Evolutionary conservation across 2,329 filamentous ascomycete species (phyloP).

Genomic region (Calonectria crousiana): DNA sequence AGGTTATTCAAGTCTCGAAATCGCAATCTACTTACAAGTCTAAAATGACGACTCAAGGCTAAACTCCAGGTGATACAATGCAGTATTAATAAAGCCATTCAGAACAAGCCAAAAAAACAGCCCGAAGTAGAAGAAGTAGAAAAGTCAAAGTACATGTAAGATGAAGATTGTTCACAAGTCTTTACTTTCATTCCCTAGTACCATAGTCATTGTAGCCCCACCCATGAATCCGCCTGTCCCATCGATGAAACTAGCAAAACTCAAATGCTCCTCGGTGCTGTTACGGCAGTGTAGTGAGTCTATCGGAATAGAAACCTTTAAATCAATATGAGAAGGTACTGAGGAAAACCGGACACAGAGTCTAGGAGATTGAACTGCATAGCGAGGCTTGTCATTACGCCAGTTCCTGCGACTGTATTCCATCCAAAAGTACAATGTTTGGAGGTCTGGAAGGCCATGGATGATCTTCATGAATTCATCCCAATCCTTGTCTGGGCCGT

Average conservation of each 20-base stretch:
- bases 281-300: background rate
- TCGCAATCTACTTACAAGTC: no score
- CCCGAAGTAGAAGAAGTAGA: no score
- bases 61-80: no score
- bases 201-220: background rate
- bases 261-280: background rate
- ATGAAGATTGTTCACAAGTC: no score
- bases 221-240: background rate
- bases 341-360: background rate
- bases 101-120: no score
- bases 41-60: no score
- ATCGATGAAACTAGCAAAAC: background rate
- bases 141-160: no score
- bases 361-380: background rate
- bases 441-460: background rate
- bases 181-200: background rate
- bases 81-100: no score
- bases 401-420: background rate
- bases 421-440: background rate
- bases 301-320: background rate
- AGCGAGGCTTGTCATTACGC: background rate
- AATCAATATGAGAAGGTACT: background rate
- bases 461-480: background rate
- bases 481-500: background rate
- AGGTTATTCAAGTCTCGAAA: no score